Percentiles rank a stretch among this genome's conserved stretches.
These are phyloP conservation scores for Sordariomycetes sp. DNA, from an alignment of 2,329 filamentous ascomycete species.

Conservation along the genomic window DNA sequence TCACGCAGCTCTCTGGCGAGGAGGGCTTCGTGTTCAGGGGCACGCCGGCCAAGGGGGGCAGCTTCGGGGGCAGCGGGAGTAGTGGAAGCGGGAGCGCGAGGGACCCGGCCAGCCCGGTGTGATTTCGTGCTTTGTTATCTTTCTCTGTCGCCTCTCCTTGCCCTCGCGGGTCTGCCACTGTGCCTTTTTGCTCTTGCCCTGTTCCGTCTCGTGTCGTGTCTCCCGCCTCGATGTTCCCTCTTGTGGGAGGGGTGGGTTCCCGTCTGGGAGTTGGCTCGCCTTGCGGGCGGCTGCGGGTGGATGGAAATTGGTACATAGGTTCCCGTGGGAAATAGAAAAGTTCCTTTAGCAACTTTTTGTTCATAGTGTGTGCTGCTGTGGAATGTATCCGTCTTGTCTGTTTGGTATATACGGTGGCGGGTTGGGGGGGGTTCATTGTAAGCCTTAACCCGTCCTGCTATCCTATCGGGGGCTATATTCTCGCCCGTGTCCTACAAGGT, in stretches of 20 bases:
- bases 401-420: not conserved
- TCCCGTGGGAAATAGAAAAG: not conserved
- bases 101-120: constrained; percentile 2
- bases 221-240: not conserved
- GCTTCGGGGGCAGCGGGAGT: not conserved
- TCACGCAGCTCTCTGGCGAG: constrained; percentile 47
- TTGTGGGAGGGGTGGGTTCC: not conserved
- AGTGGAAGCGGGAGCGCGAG: constrained; percentile 2
- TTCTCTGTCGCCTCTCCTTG: too few relatives aligned
- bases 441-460: not conserved
- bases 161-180: too few relatives aligned
- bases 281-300: not conserved
- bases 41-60: constrained; percentile 4
- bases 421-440: not conserved
- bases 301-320: not conserved
- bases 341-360: not conserved
- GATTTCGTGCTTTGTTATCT: not conserved
- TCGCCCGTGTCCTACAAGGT: too few relatives aligned
- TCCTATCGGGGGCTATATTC: not conserved
- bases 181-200: not conserved
- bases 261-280: not conserved
- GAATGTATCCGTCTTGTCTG: not conserved
- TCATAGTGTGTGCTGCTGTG: not conserved
- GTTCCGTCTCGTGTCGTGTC: not conserved
- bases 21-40: constrained; percentile 20